phyloP scores from a whole-genome alignment of 805 yeast genomes.

The Ascoidea asiatica region DNA sequence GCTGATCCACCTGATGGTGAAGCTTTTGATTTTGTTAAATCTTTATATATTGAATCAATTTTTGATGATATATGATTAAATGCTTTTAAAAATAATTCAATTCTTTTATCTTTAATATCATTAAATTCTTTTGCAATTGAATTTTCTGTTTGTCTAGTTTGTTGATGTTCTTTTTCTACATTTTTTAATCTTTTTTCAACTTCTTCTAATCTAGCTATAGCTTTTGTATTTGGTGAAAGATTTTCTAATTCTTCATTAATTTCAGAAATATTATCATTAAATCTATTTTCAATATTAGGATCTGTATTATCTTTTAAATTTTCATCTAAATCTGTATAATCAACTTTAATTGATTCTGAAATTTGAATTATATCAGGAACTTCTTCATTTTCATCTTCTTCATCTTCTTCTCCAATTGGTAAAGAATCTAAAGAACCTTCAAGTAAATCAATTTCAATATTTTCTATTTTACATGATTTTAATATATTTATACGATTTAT shows the following conservation, averaged over 20 bases:
- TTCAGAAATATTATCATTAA: conserved; percentile 24
- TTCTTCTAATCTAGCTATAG: conserved; percentile 60
- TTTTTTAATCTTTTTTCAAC: conserved; percentile 46
- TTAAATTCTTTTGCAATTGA: conserved; percentile 41
- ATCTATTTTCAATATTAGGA: conserved; percentile 17
- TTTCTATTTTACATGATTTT: conserved; percentile 65
- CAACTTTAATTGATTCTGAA: conserved; percentile 37
- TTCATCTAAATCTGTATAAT: conserved; percentile 33
- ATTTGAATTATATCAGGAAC: conserved; percentile 20
- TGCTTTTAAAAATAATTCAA: conserved; percentile 51
- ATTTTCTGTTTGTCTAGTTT: conserved; percentile 47
- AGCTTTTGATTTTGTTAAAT: conserved; percentile 49
- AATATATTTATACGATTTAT: conserved; percentile 45
- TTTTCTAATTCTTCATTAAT: conserved; percentile 19
- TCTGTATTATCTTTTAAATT: conserved; percentile 25
- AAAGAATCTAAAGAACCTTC: conserved; percentile 49
- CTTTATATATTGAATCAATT: conserved; percentile 73
- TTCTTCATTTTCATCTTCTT: conserved; percentile 10
- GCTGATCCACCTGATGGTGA: conserved; percentile 92
- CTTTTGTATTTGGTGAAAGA: conserved; percentile 72
- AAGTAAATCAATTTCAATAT: conserved; percentile 44
- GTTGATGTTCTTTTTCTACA: conserved; percentile 50
- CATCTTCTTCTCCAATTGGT: conserved; percentile 41
- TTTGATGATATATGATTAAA: conserved; percentile 61
- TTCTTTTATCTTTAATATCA: conserved; percentile 44